Evolutionary conservation across 306 rosid genomes (phyloP).

Genomic region (Malus fusca): DNA sequence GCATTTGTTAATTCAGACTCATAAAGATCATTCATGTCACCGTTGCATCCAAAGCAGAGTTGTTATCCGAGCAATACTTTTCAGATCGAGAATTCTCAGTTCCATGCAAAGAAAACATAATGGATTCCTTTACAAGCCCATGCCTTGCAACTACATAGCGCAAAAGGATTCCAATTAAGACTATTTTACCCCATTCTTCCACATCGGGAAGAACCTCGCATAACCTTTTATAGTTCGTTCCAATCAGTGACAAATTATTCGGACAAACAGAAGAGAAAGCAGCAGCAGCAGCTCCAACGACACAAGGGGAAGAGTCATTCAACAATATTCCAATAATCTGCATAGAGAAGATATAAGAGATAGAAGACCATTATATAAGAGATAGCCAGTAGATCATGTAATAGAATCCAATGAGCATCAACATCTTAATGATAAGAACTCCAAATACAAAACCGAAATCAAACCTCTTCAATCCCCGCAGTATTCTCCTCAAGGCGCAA

Average conservation of each 20-base stretch:
- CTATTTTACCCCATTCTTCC: slow-evolving; percentile 95
- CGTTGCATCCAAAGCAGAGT: slow-evolving; percentile 29
- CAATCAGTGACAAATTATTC: slow-evolving; percentile 63
- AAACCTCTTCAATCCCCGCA: slow-evolving; percentile 79
- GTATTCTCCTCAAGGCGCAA: slow-evolving; percentile 76
- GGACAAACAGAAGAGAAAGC: slow-evolving; percentile 92
- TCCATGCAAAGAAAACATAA: slow-evolving; percentile 52
- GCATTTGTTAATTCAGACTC: slow-evolving; percentile 43
- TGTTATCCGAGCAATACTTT: slow-evolving; percentile 24
- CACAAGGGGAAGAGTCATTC: slow-evolving; percentile 76
- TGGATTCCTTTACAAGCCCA: slow-evolving; percentile 80
- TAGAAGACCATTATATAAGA: neutral
- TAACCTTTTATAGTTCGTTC: slow-evolving; percentile 58
- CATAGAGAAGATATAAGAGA: neutral
- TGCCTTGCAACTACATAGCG: slow-evolving; percentile 74
- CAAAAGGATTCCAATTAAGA: slow-evolving; percentile 79
- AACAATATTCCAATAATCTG: slow-evolving; percentile 75
- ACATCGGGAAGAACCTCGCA: slow-evolving; percentile 92
- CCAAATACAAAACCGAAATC: neutral
- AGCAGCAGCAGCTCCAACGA: slow-evolving; percentile 97
- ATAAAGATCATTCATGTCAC: slow-evolving; percentile 23
- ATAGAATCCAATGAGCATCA: neutral
- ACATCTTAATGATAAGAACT: neutral
- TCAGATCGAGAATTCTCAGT: slow-evolving; percentile 24
- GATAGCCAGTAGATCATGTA: neutral